Evolutionary conservation across 441 rosid genomes (phyloP), one percentile per base, ranked within the genome.

Genomic region (Adansonia grandidieri): DNA sequence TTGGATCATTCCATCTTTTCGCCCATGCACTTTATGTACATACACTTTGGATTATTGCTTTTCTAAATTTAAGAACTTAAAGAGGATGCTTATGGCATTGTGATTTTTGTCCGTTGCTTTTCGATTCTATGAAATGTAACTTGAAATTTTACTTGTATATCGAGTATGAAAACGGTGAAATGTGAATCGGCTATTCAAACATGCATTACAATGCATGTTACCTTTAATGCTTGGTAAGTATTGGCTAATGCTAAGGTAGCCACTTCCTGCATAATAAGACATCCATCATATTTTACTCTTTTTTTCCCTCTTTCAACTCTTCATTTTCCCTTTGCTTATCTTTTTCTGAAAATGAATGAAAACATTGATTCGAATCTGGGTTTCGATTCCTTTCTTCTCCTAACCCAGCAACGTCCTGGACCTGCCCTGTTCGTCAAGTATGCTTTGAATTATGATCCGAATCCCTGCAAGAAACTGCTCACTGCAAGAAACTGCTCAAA

Each of bases 401-500:
- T 2, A 10, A 37, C 64, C 28, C 79, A 37, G 75, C 57, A n/a
- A 32, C 47, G 54, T 65, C 17, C 45, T 77, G 6, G 32, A 73
- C 22, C 50, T 76, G 53, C 78, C 73, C 28, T 78, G 81, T 20
- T 40, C 82, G 20, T 62, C 82, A 1, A 73, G 78, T 48, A 74
- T 24, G 74, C 74, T 54, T 74, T 74, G 54, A 70, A 80, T 61
- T 77, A 72, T 73, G 74, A 77, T 15, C 84, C 77, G 5, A 88
- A 89, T 66, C 89, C 85, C 0, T 81, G 85, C 5, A 93, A 84
- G 80, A 93, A 87, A 80, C 84, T 95, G 4, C 72, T 90, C 56
- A 89, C 50, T n/a, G n/a, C n/a, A n/a, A n/a, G n/a, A 28, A 28
- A 28, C 32, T 28, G 37, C 76, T 90, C 51, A 89, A 81, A 69